Evolutionary conservation across 2,329 filamentous ascomycete genomes (phyloP), one percentile per base, ranked within the genome.

Genomic region (Aphanoascus verrucosus): DNA sequence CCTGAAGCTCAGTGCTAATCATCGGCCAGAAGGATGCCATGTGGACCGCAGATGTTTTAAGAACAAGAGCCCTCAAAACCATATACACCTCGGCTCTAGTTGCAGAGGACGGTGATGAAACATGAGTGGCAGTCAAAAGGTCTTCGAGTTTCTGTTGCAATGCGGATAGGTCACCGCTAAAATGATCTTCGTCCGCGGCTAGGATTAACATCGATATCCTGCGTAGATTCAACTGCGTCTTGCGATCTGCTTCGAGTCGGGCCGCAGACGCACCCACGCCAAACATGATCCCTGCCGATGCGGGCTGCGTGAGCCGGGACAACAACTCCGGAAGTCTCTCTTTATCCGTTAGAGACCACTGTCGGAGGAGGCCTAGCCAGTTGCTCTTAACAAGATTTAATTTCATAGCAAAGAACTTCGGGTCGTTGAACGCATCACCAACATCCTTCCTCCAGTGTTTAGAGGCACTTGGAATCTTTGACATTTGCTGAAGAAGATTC

Each of bases 261-360:
- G 93, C 93, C 42, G 90, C 94, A 19, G 88, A 89, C 5, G 93
- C 93, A 9, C 94, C 94, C 0, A 98, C 93, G n/a, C 93, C 93
- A 64, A 98, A 98, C 66, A 98, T 91, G 61, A 98, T 94, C 7
- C 93, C 93, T 0, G 94, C 93, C 12, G 90, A 91, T 1, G 90
- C 88, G 5, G 93, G 93, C 3, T 90, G 80, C 5, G 83, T 83
- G 57, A 98, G 79, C 17, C 88, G 84, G 37, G 80, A 76, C 7
- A 97, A 71, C 3, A 96, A 74, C 57, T 98, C 93, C 0, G 83
- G 75, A 70, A 98, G 79, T 45, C 86, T 82, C 53, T 96, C 90
- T 69, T 94, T 96, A 67, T 98, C 93, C 14, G 81, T 81, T 12
- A 90, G 72, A 2, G 82, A 79, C 86, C 90, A 95, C 65, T 95